Evolutionary conservation across 176 grass and related monocot species (phyloP), one percentile per base, ranked within the genome.

Genomic region (Tillandsia leiboldiana): DNA sequence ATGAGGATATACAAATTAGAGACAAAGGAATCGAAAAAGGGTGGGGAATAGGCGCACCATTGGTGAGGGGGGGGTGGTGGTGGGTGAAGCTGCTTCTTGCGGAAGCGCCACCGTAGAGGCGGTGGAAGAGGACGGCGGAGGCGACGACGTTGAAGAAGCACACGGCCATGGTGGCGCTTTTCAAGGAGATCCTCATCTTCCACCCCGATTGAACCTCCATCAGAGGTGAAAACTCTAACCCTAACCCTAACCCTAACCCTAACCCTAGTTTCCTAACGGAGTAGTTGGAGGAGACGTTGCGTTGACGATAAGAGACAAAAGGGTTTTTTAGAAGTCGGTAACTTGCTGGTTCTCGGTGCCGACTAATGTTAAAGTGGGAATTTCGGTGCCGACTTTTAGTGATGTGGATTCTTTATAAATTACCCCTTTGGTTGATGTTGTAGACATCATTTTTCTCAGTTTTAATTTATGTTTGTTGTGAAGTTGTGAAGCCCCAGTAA

Each of bases 191-290:
- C 6, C 71, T 81, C 63, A 65, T 53, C 69, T 78, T 81, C 80
- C 83, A 86, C 20, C 11, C 51, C 49, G 51, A 6, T 67, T 83
- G 83, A 1, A 50, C 23, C 48, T 91, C 88, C 89, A 87, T 91
- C 22, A 3, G n/a, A 50, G 10, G 50, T 12, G 0, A 28, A 76
- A 68, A 14, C 52, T 56, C 3, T 13, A 73, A 23, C 24, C 24
- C 24, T 24, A 24, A 24, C 12, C 33, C 28, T 15, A 28, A 33
- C 13, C 23, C 1, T 24, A 24, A 24, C 71, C 71, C 56, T 64
- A 63, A 63, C 49, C 52, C 23, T 28, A 47, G 14, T 8, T 53
- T 9, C 33, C 28, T 13, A 28, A 33, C 13, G 56, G 10, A 18
- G 22, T 1, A 10, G 56, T 61, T 9, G 17, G 18, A 22, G 54